Conservation (phyloP, 2,329 filamentous ascomycete species). For the Huntiella moniliformis region DNA sequence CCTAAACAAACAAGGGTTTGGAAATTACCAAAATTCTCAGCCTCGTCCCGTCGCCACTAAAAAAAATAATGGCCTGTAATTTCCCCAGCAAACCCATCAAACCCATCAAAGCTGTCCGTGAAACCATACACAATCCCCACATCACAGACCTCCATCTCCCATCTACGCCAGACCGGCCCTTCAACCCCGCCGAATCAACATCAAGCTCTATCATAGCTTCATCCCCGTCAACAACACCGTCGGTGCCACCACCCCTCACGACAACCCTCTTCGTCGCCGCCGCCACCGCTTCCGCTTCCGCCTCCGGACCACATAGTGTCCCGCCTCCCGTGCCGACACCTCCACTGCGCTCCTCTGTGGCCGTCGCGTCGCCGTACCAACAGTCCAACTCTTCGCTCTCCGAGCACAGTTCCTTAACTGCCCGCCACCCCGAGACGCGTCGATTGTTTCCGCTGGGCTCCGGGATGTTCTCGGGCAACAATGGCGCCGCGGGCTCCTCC, state of each 20-base stretch:
- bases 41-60: too few relatives aligned
- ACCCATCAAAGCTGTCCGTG: too few relatives aligned
- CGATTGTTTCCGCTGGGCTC: constrained; percentile 37
- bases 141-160: constrained; percentile 23
- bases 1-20: too few relatives aligned
- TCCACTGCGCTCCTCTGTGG: not conserved
- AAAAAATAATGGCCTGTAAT: too few relatives aligned
- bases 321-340: not conserved
- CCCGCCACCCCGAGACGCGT: constrained; percentile 23
- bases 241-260: constrained; percentile 19
- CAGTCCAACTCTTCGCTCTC: not conserved
- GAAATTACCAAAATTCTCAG: too few relatives aligned
- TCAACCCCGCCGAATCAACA: too few relatives aligned
- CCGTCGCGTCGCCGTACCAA: too few relatives aligned
- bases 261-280: not conserved
- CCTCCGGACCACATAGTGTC: not conserved
- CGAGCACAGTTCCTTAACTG: not conserved
- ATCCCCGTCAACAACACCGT: constrained; percentile 34
- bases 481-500: not conserved
- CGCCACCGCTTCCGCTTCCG: not conserved
- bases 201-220: too few relatives aligned
- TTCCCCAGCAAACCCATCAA: too few relatives aligned
- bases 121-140: too few relatives aligned
- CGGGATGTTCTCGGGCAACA: constrained; percentile 4
- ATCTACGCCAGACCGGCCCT: constrained; percentile 28